Conservation (phyloP, 352 stramenopile genomes). For the Pythium utonaiense region DNA sequence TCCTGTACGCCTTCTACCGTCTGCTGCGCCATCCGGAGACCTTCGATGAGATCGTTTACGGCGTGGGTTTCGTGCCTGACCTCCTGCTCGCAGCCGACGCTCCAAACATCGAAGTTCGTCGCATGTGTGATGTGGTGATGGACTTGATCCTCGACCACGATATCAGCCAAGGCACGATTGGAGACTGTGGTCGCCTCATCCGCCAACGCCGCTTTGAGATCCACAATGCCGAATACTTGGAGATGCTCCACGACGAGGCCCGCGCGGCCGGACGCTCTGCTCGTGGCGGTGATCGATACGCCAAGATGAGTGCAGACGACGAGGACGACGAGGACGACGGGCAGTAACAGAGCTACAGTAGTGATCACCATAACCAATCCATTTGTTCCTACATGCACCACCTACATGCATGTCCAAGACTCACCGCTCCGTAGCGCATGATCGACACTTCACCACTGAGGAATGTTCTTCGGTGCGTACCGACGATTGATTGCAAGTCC, state of each 20-base stretch:
- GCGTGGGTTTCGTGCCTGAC: constrained; percentile 69
- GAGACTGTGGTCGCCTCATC: constrained; percentile 76
- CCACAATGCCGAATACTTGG: constrained; percentile 85
- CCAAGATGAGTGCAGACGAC: constrained; percentile 20
- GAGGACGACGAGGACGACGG: constrained; percentile 33
- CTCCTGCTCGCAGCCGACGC: constrained; percentile 73
- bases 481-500: constrained; percentile 52
- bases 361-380: no score
- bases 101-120: constrained; percentile 75
- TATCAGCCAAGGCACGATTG: constrained; percentile 52
- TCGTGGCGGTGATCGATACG: constrained; percentile 23
- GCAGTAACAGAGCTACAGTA: neutral
- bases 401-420: neutral
- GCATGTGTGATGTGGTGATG: constrained; percentile 86
- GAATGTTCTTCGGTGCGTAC: neutral
- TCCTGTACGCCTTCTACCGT: constrained; percentile 79
- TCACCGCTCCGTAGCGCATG: neutral
- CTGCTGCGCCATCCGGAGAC: constrained; percentile 71
- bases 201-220: constrained; percentile 82
- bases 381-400: neutral
- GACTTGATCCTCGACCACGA: constrained; percentile 83
- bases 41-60: constrained; percentile 78
- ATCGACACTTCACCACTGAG: neutral
- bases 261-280: constrained; percentile 3
- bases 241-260: constrained; percentile 70